phyloP scores from a whole-genome alignment of 2,329 filamentous ascomycete species.

The Aspergillus sp. region DNA sequence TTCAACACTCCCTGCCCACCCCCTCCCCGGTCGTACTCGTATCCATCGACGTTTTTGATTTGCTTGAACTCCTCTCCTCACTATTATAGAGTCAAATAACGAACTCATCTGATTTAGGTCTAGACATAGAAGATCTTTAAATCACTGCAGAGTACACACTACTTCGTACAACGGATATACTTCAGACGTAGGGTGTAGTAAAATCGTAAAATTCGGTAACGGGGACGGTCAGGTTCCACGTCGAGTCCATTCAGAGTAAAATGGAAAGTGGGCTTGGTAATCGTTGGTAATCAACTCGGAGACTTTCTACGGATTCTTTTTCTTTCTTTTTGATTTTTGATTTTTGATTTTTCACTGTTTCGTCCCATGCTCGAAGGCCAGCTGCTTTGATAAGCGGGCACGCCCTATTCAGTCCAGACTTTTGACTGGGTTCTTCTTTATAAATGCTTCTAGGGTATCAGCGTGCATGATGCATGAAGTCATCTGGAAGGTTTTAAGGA shows the following conservation, averaged over 20 bases:
- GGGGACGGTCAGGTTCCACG: background rate
- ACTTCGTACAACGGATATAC: background rate
- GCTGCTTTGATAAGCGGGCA: too few relatives aligned
- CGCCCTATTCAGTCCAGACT: background rate
- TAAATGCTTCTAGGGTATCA: background rate
- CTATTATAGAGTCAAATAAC: background rate
- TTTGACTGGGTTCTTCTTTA: background rate
- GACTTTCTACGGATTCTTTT: background rate
- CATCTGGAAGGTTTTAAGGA: background rate
- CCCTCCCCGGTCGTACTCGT: background rate
- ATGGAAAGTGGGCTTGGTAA: background rate
- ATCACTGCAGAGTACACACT: background rate
- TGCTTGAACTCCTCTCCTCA: background rate
- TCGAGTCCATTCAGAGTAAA: background rate
- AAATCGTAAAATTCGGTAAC: background rate
- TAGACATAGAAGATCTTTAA: too few relatives aligned
- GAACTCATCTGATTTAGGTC: background rate
- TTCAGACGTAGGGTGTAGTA: background rate
- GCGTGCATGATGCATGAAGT: background rate
- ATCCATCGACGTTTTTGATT: background rate
- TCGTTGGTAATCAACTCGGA: background rate
- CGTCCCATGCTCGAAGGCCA: background rate
- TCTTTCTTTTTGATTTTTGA: background rate
- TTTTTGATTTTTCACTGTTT: background rate
- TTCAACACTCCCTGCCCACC: background rate